Base-by-base conservation (phyloP, 768 basidiomycete species). In the Gymnopilus junonius region DNA sequence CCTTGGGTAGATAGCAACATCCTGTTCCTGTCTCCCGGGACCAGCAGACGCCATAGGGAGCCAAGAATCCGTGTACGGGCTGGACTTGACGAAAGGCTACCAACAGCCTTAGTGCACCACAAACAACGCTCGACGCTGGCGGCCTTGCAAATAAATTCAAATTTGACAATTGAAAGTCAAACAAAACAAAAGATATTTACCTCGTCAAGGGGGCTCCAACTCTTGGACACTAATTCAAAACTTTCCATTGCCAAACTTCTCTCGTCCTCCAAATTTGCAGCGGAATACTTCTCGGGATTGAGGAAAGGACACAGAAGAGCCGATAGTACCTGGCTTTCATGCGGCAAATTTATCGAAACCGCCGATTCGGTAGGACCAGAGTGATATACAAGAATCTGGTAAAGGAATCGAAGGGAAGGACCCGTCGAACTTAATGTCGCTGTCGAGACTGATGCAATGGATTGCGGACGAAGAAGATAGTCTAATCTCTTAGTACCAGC, bases 61-160 rank as follows among this genome's bases (percentile, higher is more conserved):
- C 77, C 78, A 17, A 92, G 67, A 25, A 89, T 77, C 21, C 86
- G 82, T 8, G 80, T 77, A 17, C 86, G 81, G 53, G 82, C 74
- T 17, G 67, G 67, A 43, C 62, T 63, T 8, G 82, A 77, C 7
- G 76, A 65, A 40, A 77, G 75, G 20, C 80, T 77, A 7, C 79
- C 73, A 1, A 85, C 85, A 8, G 89, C 89, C 65, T 83, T 85
- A 66, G 86, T 86, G 69, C 90, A 92, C 91, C 91, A 93, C 31
- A 89, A 64, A 66, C 82, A 85, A 25, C 91, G 85, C 62, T 87
- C 86, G 10, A 89, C 76, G 57, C 82, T 83, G 23, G 74, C 77
- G 66, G 82, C 70, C 78, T 79, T 65, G 32, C 14, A 25, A 8
- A 17, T 5, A 53, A 53, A 21, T n/a, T 32, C 58, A 12, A 62